Percentiles rank a stretch among this genome's conserved stretches.
Conservation (phyloP, 2,329 filamentous ascomycete genomes). For the Aureobasidium melanogenum region DNA sequence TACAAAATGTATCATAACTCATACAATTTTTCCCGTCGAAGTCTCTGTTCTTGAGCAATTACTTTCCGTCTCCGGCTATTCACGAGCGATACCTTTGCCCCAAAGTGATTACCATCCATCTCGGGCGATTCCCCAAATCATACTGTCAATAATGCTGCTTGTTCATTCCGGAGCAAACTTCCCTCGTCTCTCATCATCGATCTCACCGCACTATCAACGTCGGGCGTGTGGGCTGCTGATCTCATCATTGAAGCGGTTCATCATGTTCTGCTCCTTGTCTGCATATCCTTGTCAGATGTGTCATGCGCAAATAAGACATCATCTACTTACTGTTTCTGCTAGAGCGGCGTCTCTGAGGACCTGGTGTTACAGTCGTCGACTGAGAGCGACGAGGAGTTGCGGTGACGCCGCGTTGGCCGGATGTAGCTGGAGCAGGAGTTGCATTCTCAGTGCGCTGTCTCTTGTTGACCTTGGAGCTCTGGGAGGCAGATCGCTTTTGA, state of each 20-base stretch:
- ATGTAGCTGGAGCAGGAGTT: neutral
- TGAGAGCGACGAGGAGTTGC: neutral
- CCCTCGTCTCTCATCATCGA: neutral
- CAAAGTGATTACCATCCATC: neutral
- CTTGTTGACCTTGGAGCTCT: neutral
- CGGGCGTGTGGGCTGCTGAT: neutral
- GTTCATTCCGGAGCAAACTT: neutral
- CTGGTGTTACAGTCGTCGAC: neutral
- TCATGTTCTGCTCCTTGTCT: conserved; percentile 7
- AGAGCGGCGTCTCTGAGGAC: neutral
- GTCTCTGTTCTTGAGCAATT: neutral
- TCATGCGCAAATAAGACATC: neutral
- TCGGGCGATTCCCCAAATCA: neutral
- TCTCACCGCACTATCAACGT: neutral
- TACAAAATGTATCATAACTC: conserved; percentile 9
- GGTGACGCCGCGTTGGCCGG: neutral
- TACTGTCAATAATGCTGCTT: neutral
- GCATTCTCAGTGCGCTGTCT: neutral
- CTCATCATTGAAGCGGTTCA: conserved; percentile 4
- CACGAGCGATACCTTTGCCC: neutral
- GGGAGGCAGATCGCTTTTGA: neutral
- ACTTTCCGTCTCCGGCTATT: neutral
- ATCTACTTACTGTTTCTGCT: neutral
- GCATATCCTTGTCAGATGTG: neutral
- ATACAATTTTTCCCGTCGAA: neutral